These are phyloP conservation scores for Mucor mucedo DNA, from an alignment of 371 early-diverging fungal genomes.

Conservation along the genomic window DNA sequence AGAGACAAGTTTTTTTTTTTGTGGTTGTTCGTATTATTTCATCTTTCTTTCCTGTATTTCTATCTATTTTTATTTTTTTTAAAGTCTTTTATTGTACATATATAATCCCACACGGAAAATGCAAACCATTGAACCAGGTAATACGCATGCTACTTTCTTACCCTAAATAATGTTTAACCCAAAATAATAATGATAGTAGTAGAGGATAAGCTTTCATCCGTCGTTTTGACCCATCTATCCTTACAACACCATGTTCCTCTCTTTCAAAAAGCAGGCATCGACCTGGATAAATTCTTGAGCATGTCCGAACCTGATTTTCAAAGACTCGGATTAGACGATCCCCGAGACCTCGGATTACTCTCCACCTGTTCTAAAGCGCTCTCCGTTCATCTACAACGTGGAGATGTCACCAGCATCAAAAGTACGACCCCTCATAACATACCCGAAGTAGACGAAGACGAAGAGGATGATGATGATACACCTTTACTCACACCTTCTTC, in stretches of 20 bases:
- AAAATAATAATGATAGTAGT: background rate
- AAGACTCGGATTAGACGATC: conserved; percentile 32
- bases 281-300: conserved; percentile 28
- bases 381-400: conserved; percentile 20
- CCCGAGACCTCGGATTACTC: conserved; percentile 33
- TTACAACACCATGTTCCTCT: conserved; percentile 40
- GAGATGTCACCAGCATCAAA: conserved; percentile 2
- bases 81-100: background rate
- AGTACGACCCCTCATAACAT: background rate
- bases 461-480: background rate
- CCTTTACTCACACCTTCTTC: conserved; percentile 7
- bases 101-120: background rate
- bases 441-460: background rate
- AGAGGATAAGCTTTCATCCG: conserved; percentile 19
- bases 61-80: background rate
- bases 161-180: too few relatives aligned
- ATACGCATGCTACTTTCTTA: too few relatives aligned
- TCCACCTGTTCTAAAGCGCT: conserved; percentile 30
- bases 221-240: conserved; percentile 33
- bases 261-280: conserved; percentile 36
- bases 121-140: too few relatives aligned
- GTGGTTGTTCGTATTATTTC: background rate
- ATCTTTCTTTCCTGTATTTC: background rate
- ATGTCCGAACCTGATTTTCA: conserved; percentile 36
- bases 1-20: conserved; percentile 6